Base-by-base conservation (phyloP, 495 filamentous ascomycete genomes). In the Jackrogersella minutella region DNA sequence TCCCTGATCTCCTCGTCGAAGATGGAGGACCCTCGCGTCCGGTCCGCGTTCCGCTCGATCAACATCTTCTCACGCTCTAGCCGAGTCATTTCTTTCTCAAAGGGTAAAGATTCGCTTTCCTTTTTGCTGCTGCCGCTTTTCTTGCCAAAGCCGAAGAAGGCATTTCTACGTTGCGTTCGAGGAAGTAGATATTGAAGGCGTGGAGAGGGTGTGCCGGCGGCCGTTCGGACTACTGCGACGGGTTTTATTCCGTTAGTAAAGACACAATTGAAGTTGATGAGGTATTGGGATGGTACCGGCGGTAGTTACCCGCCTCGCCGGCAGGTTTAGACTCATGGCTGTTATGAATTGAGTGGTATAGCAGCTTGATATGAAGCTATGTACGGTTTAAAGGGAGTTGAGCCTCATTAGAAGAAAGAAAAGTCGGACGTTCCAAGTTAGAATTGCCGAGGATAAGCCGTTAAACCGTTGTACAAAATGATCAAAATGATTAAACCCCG, bases 1-100 rank as follows among this genome's bases (percentile, higher is more conserved):
- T 79, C 72, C 40, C 74, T 66, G 70, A 70, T 60, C 28, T 83
- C 81, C 58, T 83, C 79, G 30, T 85, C 81, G 78, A 92, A 89
- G 74, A 92, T 90, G 70, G 86, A 87, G 44, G 79, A 43, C 10
- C 73, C 75, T 44, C 74, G 66, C 31, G 76, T 66, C n/a, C 71
- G 71, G 34, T 62, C 52, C 10, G 49, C 22, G 50, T 78, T 54
- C 71, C 72, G 58, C 40, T 73, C 39, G 51, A 60, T 13, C 5
- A 81, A 67, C 40, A 75, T 72, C 57, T 71, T 67, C 59, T 76
- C 68, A 10, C 78, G 73, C 41, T 74, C 51, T 37, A 30, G 40
- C 40, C 57, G 64, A 11, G 57, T 37, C 13, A 68, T 14, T 40
- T 66, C 67, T 57, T 62, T 50, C 43, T 41, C 31, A 2, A 68